Evolutionary conservation across 306 rosid species (phyloP), one percentile per base, ranked within the genome.

Genomic region (Carpinus fangiana): DNA sequence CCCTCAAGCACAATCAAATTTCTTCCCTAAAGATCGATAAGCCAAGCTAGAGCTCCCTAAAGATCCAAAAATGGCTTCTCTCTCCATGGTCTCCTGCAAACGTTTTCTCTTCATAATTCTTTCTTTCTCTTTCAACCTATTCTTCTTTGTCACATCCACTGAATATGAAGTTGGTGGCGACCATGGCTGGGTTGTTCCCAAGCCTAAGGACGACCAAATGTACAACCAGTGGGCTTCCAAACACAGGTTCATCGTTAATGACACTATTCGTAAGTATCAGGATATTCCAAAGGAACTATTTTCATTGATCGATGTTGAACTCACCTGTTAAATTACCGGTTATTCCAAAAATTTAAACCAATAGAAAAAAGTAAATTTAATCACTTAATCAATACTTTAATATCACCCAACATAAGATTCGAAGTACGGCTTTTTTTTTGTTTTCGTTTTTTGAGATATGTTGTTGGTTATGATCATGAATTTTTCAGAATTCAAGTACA

Each of bases 221-320:
- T 94, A 86, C 82, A 88, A 89, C 76, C 77, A 86, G 2, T 94
- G 98, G 97, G 98, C 97, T 2, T 90, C 97, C 10, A 70, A 69
- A 1, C 88, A 88, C 79, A 81, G 98, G 82, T 92, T 94, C 89
- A 80, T 70, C 36, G 80, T 92, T 12, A 47, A 80, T 12, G 98
- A 94, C 83, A 85, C 90, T 51, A 56, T 94, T 43, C 75, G 98
- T 91, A 84, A 91, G 96, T 93, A 45, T 41, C 45, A 5, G 0
- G 5, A 41, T 41, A 41, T 41, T 41, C 5, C 1, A 41, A 41
- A 41, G 8, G 8, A 41, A 41, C 45, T 41, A 0, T 36, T 41
- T 41, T 41, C 45, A 41, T 4, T 41, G 8, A 41, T 41, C 4
- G 4, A 38, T 38, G 43, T 38, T 38, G 43, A 38, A 38, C 45